Conservation (phyloP, 2,329 filamentous ascomycete genomes). For the Ophiosphaerella narmari region DNA sequence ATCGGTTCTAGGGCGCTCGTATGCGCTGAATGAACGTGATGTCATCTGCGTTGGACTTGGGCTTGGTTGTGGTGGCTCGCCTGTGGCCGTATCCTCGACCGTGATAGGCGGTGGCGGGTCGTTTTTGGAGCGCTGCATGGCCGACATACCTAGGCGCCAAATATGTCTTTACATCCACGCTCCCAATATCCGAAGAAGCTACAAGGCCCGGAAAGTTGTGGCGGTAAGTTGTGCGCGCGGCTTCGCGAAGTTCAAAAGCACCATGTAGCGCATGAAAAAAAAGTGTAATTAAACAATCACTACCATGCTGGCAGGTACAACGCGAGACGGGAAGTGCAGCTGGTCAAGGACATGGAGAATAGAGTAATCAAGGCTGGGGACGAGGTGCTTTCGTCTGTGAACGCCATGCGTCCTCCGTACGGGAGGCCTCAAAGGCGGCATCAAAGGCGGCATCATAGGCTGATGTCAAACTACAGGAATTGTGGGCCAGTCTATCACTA, state of each 20-base stretch:
- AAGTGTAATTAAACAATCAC: neutral
- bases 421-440: neutral
- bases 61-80: slow-evolving; percentile 25
- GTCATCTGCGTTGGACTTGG: slow-evolving; percentile 21
- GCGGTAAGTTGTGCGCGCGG: no score
- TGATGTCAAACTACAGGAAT: no score
- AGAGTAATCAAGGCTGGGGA: neutral
- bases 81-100: slow-evolving; percentile 40
- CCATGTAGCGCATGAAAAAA: no score
- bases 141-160: slow-evolving; percentile 1
- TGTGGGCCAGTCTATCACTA: no score
- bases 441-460: neutral
- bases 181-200: no score
- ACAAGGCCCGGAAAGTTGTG: no score
- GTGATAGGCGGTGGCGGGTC: slow-evolving; percentile 41
- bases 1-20: slow-evolving; percentile 13
- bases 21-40: slow-evolving; percentile 18
- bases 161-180: no score
- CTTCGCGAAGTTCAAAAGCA: no score
- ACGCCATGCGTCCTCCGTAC: no score
- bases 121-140: slow-evolving; percentile 15
- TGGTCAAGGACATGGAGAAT: neutral
- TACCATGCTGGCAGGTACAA: neutral
- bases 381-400: no score
- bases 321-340: no score